Conservation (phyloP, 2,329 filamentous ascomycete species). For the Xylaria sp. region DNA sequence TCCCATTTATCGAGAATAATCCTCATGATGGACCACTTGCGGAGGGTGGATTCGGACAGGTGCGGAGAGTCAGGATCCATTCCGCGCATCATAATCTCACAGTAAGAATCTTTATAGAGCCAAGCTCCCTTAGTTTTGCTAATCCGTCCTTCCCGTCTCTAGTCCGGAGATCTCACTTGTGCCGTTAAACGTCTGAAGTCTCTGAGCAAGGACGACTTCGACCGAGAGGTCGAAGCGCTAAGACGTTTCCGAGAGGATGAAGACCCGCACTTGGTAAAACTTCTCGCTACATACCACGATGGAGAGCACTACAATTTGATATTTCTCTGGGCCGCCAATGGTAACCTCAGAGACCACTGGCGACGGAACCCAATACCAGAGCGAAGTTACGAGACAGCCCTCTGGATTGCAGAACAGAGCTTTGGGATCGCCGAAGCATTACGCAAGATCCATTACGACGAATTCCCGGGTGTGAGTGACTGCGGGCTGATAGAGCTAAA, state of each 20-base stretch:
- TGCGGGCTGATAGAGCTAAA: not conserved
- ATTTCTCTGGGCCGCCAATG: not conserved
- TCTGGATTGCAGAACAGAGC: slow-evolving; percentile 1
- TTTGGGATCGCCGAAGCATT: not conserved
- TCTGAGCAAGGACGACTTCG: not conserved
- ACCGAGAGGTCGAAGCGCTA: not conserved
- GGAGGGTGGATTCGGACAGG: not conserved
- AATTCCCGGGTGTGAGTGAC: not conserved
- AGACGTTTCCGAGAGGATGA: not conserved
- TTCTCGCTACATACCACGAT: slow-evolving; percentile 1
- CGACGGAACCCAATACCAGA: not conserved
- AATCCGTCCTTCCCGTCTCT: not conserved
- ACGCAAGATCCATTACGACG: not conserved
- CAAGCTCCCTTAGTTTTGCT: too few relatives aligned
- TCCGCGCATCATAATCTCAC: not conserved
- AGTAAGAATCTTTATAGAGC: too few relatives aligned
- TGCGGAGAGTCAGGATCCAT: not conserved
- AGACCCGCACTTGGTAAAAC: not conserved
- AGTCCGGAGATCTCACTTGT: not conserved
- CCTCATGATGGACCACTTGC: not conserved
- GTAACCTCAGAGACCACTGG: not conserved
- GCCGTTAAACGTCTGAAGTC: not conserved
- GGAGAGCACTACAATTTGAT: not conserved
- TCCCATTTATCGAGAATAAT: not conserved
- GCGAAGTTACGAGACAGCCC: not conserved